Base-by-base conservation (phyloP, 805 yeast species). In the Martiniozyma abietophila region DNA sequence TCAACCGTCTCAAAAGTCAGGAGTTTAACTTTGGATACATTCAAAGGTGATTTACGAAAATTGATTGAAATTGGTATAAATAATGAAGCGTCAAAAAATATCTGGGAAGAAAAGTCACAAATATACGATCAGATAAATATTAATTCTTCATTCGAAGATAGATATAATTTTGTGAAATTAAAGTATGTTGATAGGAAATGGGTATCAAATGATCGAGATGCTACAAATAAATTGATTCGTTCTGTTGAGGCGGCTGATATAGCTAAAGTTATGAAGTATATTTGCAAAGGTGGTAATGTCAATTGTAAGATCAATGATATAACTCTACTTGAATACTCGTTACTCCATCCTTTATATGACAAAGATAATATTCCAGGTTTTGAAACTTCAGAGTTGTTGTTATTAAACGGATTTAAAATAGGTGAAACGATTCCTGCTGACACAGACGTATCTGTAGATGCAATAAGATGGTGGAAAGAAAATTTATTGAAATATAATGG, bases 1-100 rank as follows among this genome's bases (percentile, higher is more conserved):
- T 67, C 94, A 1, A 86, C 80, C 43, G 67, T 85, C 4, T 72
- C 92, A 6, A 84, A 80, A 50, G 73, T 88, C 4, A 66, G 83
- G 42, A 83, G 95, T 1, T 61, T 88, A 35, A 77, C 73, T n/a
- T 60, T 83, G 29, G 96, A 88, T 51, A 69, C 71, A 15, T 68
- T 77, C 46, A 70, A 74, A 3, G 62, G 63, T 10, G 96, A 86
- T 45, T 50, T 71, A 4, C 59, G 69, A 11, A 65, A 69, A 9
- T 60, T 85, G 12, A 60, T 88, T 18, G 50, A 54, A 5, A 58
- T 58, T 36, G 34, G 31, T 3, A 59, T 71, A 27, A 66, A 72
- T 39, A 88, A 88, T 53, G 54, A 51, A 4, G 41, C 46, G 15
- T 70, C 73, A 3, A 85, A 85, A 48, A 44, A 58, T 6, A 69